Conservation (phyloP, 805 yeast genomes). For the Candida xyloterini region DNA sequence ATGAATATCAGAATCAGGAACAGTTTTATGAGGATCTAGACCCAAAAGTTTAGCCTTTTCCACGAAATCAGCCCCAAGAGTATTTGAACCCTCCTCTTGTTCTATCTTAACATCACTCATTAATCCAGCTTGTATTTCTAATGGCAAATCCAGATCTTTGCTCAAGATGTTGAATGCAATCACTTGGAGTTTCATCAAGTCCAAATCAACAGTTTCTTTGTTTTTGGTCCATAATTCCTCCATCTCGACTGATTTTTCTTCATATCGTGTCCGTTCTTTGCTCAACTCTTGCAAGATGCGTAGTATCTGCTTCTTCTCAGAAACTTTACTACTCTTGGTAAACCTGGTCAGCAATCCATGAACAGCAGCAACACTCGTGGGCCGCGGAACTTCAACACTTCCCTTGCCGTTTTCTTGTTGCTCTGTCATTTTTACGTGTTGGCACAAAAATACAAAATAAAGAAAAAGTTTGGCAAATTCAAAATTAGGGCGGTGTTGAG, state of each 20-base stretch:
- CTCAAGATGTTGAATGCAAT: slow-evolving; percentile 62
- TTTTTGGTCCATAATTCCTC: slow-evolving; percentile 28
- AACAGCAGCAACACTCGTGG: slow-evolving; percentile 25
- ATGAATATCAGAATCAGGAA: slow-evolving; percentile 35
- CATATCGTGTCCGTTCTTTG: slow-evolving; percentile 37
- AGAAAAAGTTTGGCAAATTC: slow-evolving; percentile 2
- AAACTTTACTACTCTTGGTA: slow-evolving; percentile 18
- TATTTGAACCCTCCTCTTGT: slow-evolving; percentile 1
- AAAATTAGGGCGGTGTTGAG: background rate
- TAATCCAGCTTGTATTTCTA: slow-evolving; percentile 41
- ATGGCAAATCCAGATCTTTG: slow-evolving; percentile 64
- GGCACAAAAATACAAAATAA: slow-evolving; percentile 2
- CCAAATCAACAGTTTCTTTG: slow-evolving; percentile 39
- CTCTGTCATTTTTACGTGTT: slow-evolving; percentile 10
- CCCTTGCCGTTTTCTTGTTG: slow-evolving; percentile 5
- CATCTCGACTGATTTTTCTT: slow-evolving; percentile 28
- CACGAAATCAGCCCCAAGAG: slow-evolving; percentile 28
- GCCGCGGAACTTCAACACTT: slow-evolving; percentile 13
- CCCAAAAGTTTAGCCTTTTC: slow-evolving; percentile 42
- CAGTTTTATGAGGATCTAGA: slow-evolving; percentile 28
- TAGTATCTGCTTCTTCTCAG: slow-evolving; percentile 45
- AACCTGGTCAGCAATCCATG: slow-evolving; percentile 29
- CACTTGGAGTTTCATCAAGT: slow-evolving; percentile 54
- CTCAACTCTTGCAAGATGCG: slow-evolving; percentile 40
- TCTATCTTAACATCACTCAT: slow-evolving; percentile 18